Evolutionary conservation across 495 filamentous ascomycete genomes (phyloP), one percentile per base, ranked within the genome.

Genomic region (Penicillium egyptiacum): DNA sequence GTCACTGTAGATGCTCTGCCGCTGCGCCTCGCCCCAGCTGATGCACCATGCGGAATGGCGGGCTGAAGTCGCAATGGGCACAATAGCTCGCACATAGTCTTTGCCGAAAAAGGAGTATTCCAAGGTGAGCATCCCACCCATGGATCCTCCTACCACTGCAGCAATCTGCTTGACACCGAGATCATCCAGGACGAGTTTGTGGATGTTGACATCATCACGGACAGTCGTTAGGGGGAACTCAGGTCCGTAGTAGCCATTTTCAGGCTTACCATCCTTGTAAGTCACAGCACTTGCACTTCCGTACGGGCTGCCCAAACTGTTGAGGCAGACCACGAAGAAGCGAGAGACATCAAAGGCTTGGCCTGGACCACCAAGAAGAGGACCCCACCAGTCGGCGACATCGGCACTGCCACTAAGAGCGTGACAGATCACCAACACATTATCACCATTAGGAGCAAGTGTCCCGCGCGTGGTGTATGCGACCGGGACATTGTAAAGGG

Each of bases 11-110:
- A 98, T 98, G 79, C 91, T 95, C 73, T 98, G 94, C 50, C 94
- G 78, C 74, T 98, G 94, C 22, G 94, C 93, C 72, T 98, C 94
- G 41, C 94, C 92, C 94, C 94, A 98, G 72, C 91, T 96, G 63
- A 98, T 98, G 40, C 94, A 90, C 94, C 94, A 98, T n/a, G 94
- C 94, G 58, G 92, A 96, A 67, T 98, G 94, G 11, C 90, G 84
- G 49, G 90, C 90, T 5, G 93, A 97, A 19, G 94, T 98, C 25
- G 94, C 94, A 62, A 98, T 95, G 4, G 94, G 91, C 26, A 98
- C 88, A 68, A 98, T 90, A 41, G 85, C 83, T 33, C 88, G 87
- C 28, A 98, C 92, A 64, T 97, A 97, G 62, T 96, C 89, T 68
- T 89, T 89, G 56, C 94, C 94, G 66, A 96, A 91, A 74, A 95